Evolutionary conservation across 441 rosid genomes (phyloP), one percentile per base, ranked within the genome.

Genomic region (Arabidopsis lyrata): DNA sequence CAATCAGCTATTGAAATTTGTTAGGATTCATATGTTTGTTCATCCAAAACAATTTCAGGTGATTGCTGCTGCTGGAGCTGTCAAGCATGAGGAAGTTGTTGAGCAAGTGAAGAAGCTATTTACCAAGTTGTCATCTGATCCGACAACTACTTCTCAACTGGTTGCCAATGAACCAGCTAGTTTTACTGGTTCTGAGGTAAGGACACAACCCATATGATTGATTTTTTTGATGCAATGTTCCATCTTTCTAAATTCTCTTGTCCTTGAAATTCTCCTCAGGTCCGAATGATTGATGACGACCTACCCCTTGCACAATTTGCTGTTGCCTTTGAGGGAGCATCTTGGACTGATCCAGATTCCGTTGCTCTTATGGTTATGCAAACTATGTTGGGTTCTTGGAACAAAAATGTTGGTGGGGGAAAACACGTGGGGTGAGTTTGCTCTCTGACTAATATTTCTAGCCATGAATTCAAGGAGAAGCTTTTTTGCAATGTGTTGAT

Each of bases 291-390:
- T 70, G 89, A 96, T 78, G 99, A 96, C 50, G 97, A 96, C 78
- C 61, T 83, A 73, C 99, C 99, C 79, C 78, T 93, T 69, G 99
- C 99, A 34, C 99, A 96, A 88, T 93, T 96, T 80, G 98, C 96
- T 8, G 93, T 96, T 45, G 98, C 99, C 80, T 96, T 91, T 73
- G 89, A 84, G 53, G 99, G 98, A 82, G 97, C 98, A 72, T 83
- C 99, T 48, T 96, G 99, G 99, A 89, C 93, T 7, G 99, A 96
- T 79, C 98, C 99, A 70, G 99, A 96, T 85, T 91, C 98, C 45
- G 82, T 91, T 74, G 86, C 96, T 42, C 81, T 96, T 63, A 93
- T 96, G 99, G 97, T 96, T 67, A 90, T 96, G 94, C 99, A 96
- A 75, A 86, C 95, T 12, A 90, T 96, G 97, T 77, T 96, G 82